Base-by-base conservation (phyloP, 2,329 filamentous ascomycete species). In the Fusarium continuum region DNA sequence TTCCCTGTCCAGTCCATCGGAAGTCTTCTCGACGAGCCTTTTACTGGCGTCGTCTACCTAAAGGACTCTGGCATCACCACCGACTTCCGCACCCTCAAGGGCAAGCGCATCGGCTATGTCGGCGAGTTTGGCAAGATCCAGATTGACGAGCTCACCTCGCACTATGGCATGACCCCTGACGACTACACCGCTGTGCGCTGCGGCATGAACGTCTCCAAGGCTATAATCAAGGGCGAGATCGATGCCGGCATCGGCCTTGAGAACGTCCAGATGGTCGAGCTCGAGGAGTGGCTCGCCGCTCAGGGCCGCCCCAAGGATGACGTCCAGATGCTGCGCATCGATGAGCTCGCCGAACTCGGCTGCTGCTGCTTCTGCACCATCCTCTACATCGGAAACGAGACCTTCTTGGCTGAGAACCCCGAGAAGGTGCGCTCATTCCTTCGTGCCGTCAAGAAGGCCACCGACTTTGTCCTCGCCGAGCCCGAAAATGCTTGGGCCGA, bases 331-430 rank as follows among this genome's bases (percentile, higher is more conserved):
- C 85, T 93, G 16, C 87, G 90, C 70, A 93, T 93, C 71, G 90
- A 93, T 73, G 85, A 92, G 78, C 87, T 93, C 23, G 90, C 90
- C 28, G 88, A 92, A 75, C 81, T 92, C 4, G 90, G 90, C 44
- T 93, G 90, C 80, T 93, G 90, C 84, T 93, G 90, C 82, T 93
- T 93, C 85, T 93, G 90, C 77, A 87, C 87, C 23, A 91, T 93
- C 74, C 81, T 93, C 34, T 92, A 93, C 81, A 93, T 93, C 64
- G 90, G 87, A 69, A 92, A 93, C 76, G 89, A 92, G 70, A 72
- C 72, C 8, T 93, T 93, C 77, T 76, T 92, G 38, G 73, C 79
- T n/a, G 78, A 84, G 57, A 85, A 91, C 76, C 86, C 86, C 0
- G 87, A 86, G 2, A 87, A 88, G 73, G 86, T 91, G 4, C 76